phyloP scores from a whole-genome alignment of 106 monocot genomes.

The Amphibolis antarctica region DNA sequence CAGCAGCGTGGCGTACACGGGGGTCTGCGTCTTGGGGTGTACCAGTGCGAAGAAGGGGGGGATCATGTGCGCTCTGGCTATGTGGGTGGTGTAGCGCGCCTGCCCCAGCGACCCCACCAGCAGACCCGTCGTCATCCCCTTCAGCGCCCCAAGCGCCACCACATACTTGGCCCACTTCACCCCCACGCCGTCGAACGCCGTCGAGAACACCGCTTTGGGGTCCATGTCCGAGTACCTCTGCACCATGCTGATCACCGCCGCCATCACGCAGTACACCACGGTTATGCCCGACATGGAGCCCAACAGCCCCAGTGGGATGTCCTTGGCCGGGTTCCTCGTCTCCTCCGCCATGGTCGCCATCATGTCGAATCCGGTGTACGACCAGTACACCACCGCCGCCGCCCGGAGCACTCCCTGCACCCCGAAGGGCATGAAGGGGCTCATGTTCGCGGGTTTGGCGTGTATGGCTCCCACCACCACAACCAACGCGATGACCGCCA shows the following conservation, averaged over 20 bases:
- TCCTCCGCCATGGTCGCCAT: slow-evolving; percentile 81
- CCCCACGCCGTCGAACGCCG: slow-evolving; percentile 56
- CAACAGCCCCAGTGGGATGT: slow-evolving; percentile 69
- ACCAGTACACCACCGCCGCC: slow-evolving; percentile 58
- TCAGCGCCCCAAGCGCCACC: slow-evolving; percentile 68
- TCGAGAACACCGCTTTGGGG: slow-evolving; percentile 53
- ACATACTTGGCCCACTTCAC: slow-evolving; percentile 77
- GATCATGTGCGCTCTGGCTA: slow-evolving; percentile 13
- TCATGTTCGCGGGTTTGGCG: slow-evolving; percentile 33
- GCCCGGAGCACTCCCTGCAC: slow-evolving; percentile 45
- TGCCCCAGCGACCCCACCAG: slow-evolving; percentile 3
- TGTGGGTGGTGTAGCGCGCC: slow-evolving; percentile 10
- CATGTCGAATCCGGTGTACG: slow-evolving; percentile 72
- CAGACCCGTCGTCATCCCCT: slow-evolving; percentile 75
- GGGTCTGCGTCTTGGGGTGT: slow-evolving; percentile 9
- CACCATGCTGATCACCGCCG: slow-evolving; percentile 56
- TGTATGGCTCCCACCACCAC: slow-evolving; percentile 40
- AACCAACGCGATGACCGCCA: slow-evolving; percentile 45
- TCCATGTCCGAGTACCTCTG: slow-evolving; percentile 55
- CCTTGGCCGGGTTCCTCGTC: slow-evolving; percentile 59
- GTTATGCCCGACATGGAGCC: slow-evolving; percentile 66
- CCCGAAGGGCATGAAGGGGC: slow-evolving; percentile 59
- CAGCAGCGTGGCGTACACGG: slow-evolving; percentile 11
- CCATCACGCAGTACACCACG: slow-evolving; percentile 64
- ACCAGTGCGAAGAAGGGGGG: slow-evolving; percentile 8